Percentiles rank a stretch among this genome's conserved stretches.
These are phyloP conservation scores for Polyporus tsugae DNA, from an alignment of 1,284 basidiomycete genomes.

Conservation along the genomic window DNA sequence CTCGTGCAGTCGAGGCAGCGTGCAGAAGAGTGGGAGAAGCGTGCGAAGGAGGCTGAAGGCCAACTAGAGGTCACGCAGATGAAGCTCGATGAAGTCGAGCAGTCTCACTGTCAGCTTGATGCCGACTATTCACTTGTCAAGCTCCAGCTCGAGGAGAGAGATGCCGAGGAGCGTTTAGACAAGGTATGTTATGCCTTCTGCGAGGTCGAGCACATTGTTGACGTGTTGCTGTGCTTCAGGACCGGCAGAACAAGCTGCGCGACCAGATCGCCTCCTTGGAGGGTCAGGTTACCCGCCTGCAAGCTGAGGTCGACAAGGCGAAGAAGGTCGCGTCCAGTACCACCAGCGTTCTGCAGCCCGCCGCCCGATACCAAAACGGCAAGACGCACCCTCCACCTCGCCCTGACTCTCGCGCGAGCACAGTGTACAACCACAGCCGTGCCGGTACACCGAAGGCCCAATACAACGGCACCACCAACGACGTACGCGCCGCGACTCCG, in stretches of 20 bases:
- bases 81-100: conserved; percentile 71
- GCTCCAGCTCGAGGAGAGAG: conserved; percentile 76
- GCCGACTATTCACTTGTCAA: conserved; percentile 71
- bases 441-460: conserved; percentile 49
- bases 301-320: conserved; percentile 65
- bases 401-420: conserved; percentile 76
- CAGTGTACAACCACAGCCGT: conserved; percentile 54
- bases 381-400: conserved; percentile 55
- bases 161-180: conserved; percentile 69
- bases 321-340: conserved; percentile 41
- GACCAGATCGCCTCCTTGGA: conserved; percentile 73
- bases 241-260: conserved; percentile 71
- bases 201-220: neutral
- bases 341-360: conserved; percentile 25
- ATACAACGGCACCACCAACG: conserved; percentile 39
- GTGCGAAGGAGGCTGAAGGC: conserved; percentile 73
- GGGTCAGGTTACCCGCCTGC: conserved; percentile 63
- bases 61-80: conserved; percentile 66
- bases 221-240: conserved; percentile 51
- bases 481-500: conserved; percentile 53
- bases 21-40: conserved; percentile 79
- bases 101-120: conserved; percentile 68
- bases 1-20: conserved; percentile 78
- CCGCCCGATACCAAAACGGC: conserved; percentile 37
- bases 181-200: conserved; percentile 54